Percentiles rank a stretch among this genome's conserved stretches.
Evolutionary conservation across 1,284 basidiomycete species (phyloP).

Genomic region (Malassezia furfur): DNA sequence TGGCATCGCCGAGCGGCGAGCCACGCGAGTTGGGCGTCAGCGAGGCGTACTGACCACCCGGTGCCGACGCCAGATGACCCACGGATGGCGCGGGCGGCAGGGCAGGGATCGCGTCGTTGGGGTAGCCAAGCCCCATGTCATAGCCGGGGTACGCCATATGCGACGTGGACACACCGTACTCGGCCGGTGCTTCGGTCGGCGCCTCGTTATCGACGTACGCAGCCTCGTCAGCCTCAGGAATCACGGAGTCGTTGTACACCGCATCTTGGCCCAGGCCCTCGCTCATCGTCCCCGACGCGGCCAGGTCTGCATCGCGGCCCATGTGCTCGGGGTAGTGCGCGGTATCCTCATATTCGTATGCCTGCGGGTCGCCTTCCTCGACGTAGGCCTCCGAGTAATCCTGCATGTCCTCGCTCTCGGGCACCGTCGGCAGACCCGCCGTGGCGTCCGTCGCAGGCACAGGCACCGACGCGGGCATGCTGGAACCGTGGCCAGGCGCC

Average conservation of each 20-base stretch:
- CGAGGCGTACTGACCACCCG: neutral
- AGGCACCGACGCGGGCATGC: neutral
- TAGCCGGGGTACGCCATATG: neutral
- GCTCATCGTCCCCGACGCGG: neutral
- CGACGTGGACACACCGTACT: neutral
- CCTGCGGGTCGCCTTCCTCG: neutral
- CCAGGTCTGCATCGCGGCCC: neutral
- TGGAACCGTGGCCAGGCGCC: neutral
- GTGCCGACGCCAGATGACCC: neutral
- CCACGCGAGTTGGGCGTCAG: conserved; percentile 2
- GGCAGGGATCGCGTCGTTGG: conserved; percentile 9
- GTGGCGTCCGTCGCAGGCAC: neutral
- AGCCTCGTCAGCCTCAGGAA: neutral
- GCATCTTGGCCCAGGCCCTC: neutral
- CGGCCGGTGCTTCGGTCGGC: neutral
- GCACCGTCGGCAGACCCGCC: conserved; percentile 11
- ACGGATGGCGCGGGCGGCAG: conserved; percentile 10
- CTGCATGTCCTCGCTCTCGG: neutral
- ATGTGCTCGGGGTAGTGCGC: neutral
- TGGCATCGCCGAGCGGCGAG: neutral
- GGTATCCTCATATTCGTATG: neutral
- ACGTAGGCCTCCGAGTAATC: neutral
- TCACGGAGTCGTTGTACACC: neutral
- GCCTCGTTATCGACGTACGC: neutral
- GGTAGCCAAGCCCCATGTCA: neutral